A percentile compares a stretch with the other conserved stretches of the same genome.
phyloP scores from a whole-genome alignment of 495 filamentous ascomycete species.

The Xylaria longipes region DNA sequence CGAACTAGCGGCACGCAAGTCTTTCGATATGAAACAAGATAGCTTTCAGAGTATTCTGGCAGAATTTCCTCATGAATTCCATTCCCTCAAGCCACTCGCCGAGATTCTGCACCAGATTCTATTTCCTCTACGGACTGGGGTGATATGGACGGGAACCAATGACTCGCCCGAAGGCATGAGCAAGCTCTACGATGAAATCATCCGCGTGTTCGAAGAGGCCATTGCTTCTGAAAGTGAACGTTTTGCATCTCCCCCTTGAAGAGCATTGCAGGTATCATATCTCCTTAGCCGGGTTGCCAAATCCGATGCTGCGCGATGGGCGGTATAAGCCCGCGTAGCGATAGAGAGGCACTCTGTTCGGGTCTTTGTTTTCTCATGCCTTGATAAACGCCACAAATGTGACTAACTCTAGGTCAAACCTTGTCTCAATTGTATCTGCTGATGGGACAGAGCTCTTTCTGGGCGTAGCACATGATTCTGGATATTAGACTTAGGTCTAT shows the following conservation, averaged over 20 bases:
- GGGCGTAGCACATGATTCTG: neutral
- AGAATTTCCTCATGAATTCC: constrained; percentile 41
- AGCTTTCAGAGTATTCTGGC: constrained; percentile 38
- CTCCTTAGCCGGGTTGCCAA: neutral
- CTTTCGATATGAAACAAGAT: constrained; percentile 35
- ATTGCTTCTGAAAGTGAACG: constrained; percentile 29
- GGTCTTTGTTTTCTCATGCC: neutral
- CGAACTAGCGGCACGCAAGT: constrained; percentile 38
- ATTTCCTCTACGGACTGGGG: constrained; percentile 42
- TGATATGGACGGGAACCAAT: constrained; percentile 43
- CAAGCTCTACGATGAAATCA: constrained; percentile 41
- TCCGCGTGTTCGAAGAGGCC: constrained; percentile 33
- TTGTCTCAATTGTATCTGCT: neutral
- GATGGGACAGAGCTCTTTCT: neutral
- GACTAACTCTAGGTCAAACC: neutral
- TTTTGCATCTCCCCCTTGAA: neutral
- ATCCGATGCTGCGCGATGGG: neutral
- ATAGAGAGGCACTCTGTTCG: neutral
- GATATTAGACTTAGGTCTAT: neutral
- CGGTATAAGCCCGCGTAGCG: neutral
- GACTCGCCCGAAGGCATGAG: constrained; percentile 31
- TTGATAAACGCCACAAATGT: neutral
- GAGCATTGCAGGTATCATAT: neutral
- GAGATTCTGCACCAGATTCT: constrained; percentile 39
- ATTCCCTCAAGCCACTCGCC: constrained; percentile 39